These are phyloP conservation scores for Micromonas pusilla DNA, from an alignment of 139 green algal genomes.

Conservation along the genomic window DNA sequence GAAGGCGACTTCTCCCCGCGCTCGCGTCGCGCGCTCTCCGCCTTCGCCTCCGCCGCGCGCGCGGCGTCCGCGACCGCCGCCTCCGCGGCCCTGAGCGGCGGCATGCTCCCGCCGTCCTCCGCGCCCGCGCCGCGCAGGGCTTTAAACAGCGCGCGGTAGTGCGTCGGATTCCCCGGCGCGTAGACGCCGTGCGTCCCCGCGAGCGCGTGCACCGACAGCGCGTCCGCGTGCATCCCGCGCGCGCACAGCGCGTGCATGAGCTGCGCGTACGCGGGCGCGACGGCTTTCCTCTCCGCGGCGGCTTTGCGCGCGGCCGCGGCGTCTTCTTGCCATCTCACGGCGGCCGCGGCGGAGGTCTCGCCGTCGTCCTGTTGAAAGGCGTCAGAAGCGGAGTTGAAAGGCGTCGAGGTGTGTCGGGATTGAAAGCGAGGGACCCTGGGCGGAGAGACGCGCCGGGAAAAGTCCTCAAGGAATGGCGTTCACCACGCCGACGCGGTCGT, in stretches of 20 bases:
- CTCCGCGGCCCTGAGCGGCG: background rate
- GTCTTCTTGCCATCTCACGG: background rate
- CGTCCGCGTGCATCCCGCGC: background rate
- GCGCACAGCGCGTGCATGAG: background rate
- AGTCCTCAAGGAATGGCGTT: too few relatives aligned
- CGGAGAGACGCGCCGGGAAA: too few relatives aligned
- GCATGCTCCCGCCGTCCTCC: background rate
- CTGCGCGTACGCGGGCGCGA: conserved; percentile 14
- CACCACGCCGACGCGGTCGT: too few relatives aligned
- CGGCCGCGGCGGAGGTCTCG: background rate
- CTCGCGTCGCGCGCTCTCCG: background rate
- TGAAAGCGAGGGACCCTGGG: too few relatives aligned
- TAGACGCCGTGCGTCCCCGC: background rate
- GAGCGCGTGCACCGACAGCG: background rate
- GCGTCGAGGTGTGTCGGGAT: too few relatives aligned
- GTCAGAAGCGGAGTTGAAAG: too few relatives aligned
- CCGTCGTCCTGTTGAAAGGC: background rate
- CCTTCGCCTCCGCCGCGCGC: background rate
- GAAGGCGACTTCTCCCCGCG: background rate
- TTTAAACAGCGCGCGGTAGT: conserved; percentile 3
- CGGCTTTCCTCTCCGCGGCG: background rate
- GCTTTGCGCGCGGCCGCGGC: background rate
- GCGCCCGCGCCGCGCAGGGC: background rate
- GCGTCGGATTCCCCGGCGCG: background rate
- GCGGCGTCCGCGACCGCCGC: background rate